Conservation (phyloP, 768 basidiomycete genomes). For the Chalciporus sphaerocephalus region DNA sequence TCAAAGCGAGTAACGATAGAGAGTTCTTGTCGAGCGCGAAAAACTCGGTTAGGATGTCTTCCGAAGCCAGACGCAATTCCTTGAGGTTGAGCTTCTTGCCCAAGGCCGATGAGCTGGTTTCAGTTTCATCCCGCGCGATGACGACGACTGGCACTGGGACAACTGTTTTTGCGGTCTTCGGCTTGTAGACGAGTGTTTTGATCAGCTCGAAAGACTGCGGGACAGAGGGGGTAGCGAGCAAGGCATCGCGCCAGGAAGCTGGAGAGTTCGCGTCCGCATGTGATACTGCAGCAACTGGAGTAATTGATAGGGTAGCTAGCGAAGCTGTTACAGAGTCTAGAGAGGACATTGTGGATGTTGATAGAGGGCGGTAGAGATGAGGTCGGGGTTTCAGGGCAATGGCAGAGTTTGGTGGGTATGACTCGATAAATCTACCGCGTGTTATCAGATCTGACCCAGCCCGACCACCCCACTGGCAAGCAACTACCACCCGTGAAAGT, state of each 20-base stretch:
- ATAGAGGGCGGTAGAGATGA: not conserved
- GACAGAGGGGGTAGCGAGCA: constrained; percentile 48
- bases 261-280: constrained; percentile 69
- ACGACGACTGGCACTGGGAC: constrained; percentile 82
- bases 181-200: constrained; percentile 93
- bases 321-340: constrained; percentile 35
- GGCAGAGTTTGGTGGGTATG: constrained; percentile 18
- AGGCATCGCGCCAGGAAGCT: constrained; percentile 69
- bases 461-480: constrained; percentile 8
- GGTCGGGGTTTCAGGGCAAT: constrained; percentile 15
- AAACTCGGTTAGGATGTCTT: constrained; percentile 83
- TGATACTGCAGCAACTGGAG: constrained; percentile 45
- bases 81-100: constrained; percentile 80
- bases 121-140: constrained; percentile 80
- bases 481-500: constrained; percentile 14
- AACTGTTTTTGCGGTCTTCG: constrained; percentile 89
- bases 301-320: constrained; percentile 52
- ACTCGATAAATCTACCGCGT: constrained; percentile 20
- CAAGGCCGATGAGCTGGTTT: constrained; percentile 71
- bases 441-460: constrained; percentile 20
- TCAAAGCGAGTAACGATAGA: constrained; percentile 76
- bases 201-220: constrained; percentile 66
- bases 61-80: constrained; percentile 80
- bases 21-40: constrained; percentile 83
- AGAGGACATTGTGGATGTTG: constrained; percentile 33